phyloP scores from a whole-genome alignment of 495 filamentous ascomycete genomes.

The Hypomontagnella submonticulosa region DNA sequence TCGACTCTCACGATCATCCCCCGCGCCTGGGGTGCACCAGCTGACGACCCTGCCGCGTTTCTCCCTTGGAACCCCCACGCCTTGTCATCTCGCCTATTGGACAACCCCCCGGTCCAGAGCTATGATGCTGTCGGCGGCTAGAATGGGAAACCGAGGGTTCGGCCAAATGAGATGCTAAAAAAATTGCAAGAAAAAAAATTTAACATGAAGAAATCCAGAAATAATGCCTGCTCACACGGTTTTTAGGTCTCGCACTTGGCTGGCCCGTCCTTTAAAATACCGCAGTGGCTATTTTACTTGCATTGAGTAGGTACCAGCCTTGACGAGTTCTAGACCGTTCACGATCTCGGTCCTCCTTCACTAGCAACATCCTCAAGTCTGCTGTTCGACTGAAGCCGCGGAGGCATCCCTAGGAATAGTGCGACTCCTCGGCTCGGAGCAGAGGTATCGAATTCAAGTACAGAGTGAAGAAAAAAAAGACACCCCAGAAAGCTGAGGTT shows the following conservation, averaged over 20 bases:
- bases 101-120: constrained; percentile 25
- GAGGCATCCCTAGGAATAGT: constrained; percentile 4
- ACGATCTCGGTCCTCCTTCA: not conserved
- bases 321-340: constrained; percentile 34
- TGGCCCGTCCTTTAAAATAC: constrained; percentile 40
- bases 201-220: constrained; percentile 8
- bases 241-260: constrained; percentile 19
- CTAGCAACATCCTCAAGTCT: constrained; percentile 13
- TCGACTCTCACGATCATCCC: constrained; percentile 15
- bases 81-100: constrained; percentile 43
- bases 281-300: constrained; percentile 38
- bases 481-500: not conserved
- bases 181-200: constrained; percentile 14
- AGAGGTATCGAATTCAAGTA: constrained; percentile 5
- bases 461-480: constrained; percentile 1
- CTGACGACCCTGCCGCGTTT: constrained; percentile 40
- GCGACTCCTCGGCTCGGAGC: constrained; percentile 16
- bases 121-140: constrained; percentile 37
- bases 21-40: constrained; percentile 30
- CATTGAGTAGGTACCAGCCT: constrained; percentile 35
- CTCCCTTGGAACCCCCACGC: constrained; percentile 42
- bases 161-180: constrained; percentile 17
- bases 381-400: constrained; percentile 18
- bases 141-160: constrained; percentile 45
- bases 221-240: constrained; percentile 32